Conservation (phyloP, 345 rosid genomes). For the Pugionium dolabratum region DNA sequence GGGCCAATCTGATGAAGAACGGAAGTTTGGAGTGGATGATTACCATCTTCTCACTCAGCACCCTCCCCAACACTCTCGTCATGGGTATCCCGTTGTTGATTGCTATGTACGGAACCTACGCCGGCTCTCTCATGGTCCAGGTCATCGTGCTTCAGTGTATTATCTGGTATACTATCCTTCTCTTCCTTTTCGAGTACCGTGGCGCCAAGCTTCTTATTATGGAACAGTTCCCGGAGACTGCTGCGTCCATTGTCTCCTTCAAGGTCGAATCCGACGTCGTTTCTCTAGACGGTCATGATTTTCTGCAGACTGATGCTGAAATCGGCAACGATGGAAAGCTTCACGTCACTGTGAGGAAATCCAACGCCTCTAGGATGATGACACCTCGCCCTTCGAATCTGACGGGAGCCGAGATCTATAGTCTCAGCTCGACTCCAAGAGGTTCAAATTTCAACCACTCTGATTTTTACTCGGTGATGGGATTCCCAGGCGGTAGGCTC, state of each 20-base stretch:
- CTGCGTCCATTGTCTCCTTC: slow-evolving; percentile 85
- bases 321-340: slow-evolving; percentile 87
- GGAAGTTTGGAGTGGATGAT: slow-evolving; percentile 95
- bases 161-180: slow-evolving; percentile 92
- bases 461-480: slow-evolving; percentile 87
- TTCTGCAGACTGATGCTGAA: slow-evolving; percentile 82
- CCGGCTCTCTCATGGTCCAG: slow-evolving; percentile 90
- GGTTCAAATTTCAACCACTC: slow-evolving; percentile 90
- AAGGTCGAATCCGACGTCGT: slow-evolving; percentile 89
- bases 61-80: slow-evolving; percentile 90
- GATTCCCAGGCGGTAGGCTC: slow-evolving; percentile 66
- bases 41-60: slow-evolving; percentile 84
- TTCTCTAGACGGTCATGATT: slow-evolving; percentile 78
- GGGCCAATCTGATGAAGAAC: slow-evolving; percentile 59
- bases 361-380: slow-evolving; percentile 74
- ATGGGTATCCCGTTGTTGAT: slow-evolving; percentile 92
- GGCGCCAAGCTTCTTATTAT: slow-evolving; percentile 83
- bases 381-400: slow-evolving; percentile 92
- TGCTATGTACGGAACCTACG: slow-evolving; percentile 78
- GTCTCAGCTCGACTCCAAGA: slow-evolving; percentile 86
- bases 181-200: slow-evolving; percentile 86
- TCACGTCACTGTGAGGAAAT: slow-evolving; percentile 84
- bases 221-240: slow-evolving; percentile 97
- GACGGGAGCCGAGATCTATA: slow-evolving; percentile 91
- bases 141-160: slow-evolving; percentile 94